These are phyloP conservation scores for Boletus pseudopeckii DNA, from an alignment of 768 basidiomycete species.

Conservation along the genomic window DNA sequence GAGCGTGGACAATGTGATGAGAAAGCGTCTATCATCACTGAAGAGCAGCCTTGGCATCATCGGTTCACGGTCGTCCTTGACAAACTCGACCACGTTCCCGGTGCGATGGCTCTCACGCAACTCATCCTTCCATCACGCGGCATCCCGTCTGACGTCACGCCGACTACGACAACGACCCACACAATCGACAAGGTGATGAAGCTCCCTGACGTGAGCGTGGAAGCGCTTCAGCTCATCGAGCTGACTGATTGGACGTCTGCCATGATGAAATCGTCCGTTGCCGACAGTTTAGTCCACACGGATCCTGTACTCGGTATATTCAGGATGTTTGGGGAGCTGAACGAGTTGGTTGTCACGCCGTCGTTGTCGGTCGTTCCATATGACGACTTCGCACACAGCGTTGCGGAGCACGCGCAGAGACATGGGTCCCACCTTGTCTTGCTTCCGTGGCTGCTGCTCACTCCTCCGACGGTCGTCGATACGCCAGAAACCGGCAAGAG, in stretches of 20 bases:
- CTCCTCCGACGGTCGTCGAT: constrained; percentile 7
- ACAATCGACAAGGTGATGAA: constrained; percentile 8
- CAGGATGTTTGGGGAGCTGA: constrained; percentile 71
- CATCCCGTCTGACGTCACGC: not conserved
- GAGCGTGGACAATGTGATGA: constrained; percentile 25
- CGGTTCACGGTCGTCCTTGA: constrained; percentile 86
- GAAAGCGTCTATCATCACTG: constrained; percentile 5
- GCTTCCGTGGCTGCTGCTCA: constrained; percentile 71
- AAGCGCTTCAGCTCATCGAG: constrained; percentile 86
- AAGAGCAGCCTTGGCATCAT: constrained; percentile 40
- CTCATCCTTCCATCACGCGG: constrained; percentile 54
- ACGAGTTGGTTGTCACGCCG: constrained; percentile 60
- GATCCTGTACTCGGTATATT: constrained; percentile 75
- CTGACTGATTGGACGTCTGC: constrained; percentile 63
- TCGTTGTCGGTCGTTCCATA: constrained; percentile 72
- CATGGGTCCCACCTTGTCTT: constrained; percentile 71
- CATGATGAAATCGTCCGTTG: constrained; percentile 61
- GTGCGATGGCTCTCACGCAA: constrained; percentile 87
- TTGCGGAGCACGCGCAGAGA: constrained; percentile 62
- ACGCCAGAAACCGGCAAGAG: not conserved
- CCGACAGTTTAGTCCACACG: constrained; percentile 63
- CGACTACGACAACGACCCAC: constrained; percentile 9
- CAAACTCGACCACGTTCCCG: constrained; percentile 83
- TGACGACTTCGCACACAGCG: constrained; percentile 68
- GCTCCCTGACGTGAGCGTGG: constrained; percentile 42